Base-by-base conservation (phyloP, 2,329 filamentous ascomycete genomes). In the Cordyceps fumosorosea region DNA sequence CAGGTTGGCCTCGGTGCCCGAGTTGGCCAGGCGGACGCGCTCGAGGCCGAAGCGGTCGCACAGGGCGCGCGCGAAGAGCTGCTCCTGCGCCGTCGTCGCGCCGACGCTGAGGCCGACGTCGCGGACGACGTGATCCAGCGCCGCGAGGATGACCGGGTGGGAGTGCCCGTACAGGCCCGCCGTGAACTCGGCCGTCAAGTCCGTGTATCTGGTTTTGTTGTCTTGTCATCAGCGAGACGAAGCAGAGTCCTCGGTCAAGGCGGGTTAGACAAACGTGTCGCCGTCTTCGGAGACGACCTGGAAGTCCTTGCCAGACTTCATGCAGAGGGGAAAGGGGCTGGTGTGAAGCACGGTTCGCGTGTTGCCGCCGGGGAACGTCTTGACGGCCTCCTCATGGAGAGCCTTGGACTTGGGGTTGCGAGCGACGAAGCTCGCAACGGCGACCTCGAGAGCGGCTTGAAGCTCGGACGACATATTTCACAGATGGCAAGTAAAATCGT, bases 111-210 rank as follows among this genome's bases (percentile, higher is more conserved):
- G 71, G 4, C 86, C 85, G 2, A 75, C 70, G 6, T 73, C 70
- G 2, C 76, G 68, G 3, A 85, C 67, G 1, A 80, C 76, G 6
- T 75, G 66, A 12, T 71, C 63, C 26, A 89, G 74, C 0, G 85
- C 78, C 0, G 73, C 66, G 3, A 77, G 69, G 60, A 90, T 82
- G 2, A 75, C 66, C 0, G 82, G 80, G 59, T 88, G 78, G 1
- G 83, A 86, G 72, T 90, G 87, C 0, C 87, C 87, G 68, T 84
- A 89, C 14, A 90, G 76, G 2, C 83, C 85, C 1, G 87, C 87
- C 0, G 84, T 84, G 67, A 84, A 84, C 70, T 89, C 87, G 40
- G 82, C 81, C 1, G 86, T 75, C 8, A 89, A 76, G 67, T 90
- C 86, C 16, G 80, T 74, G 68, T 87, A 88, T 50, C 75, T 78